phyloP scores from a whole-genome alignment of 1,284 basidiomycete genomes.

The Xanthoconium separans region DNA sequence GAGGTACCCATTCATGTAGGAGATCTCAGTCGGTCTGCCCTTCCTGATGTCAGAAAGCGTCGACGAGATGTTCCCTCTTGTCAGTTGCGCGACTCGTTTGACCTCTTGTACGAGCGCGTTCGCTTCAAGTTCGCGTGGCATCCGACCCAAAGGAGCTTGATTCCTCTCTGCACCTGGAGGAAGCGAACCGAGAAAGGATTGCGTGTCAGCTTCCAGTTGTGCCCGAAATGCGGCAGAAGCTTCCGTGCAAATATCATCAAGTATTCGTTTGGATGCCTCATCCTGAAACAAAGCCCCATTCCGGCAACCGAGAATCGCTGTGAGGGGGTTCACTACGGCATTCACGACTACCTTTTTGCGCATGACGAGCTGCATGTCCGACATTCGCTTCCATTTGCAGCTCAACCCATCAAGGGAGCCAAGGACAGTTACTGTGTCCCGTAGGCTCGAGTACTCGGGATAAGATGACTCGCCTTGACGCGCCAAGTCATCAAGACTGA shows the following conservation, averaged over 20 bases:
- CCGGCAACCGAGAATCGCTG: slow-evolving; percentile 76
- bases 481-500: slow-evolving; percentile 57
- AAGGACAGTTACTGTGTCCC: slow-evolving; percentile 69
- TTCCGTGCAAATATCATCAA: slow-evolving; percentile 54
- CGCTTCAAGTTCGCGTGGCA: slow-evolving; percentile 43
- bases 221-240: slow-evolving; percentile 59
- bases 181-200: slow-evolving; percentile 36
- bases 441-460: slow-evolving; percentile 57
- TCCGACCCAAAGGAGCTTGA: slow-evolving; percentile 35
- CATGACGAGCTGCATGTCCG: slow-evolving; percentile 69
- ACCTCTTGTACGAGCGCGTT: slow-evolving; percentile 50
- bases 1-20: slow-evolving; percentile 88
- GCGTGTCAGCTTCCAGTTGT: slow-evolving; percentile 46
- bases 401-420: slow-evolving; percentile 56
- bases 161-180: slow-evolving; percentile 29
- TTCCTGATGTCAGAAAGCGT: slow-evolving; percentile 71
- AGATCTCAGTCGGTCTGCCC: slow-evolving; percentile 70
- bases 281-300: slow-evolving; percentile 73
- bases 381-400: slow-evolving; percentile 68
- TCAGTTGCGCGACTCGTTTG: slow-evolving; percentile 52
- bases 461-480: slow-evolving; percentile 39
- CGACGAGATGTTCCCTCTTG: slow-evolving; percentile 70
- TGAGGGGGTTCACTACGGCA: slow-evolving; percentile 85
- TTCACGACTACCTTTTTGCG: slow-evolving; percentile 87
- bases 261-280: slow-evolving; percentile 42